A percentile compares a stretch with the other conserved stretches of the same genome.
Conservation (phyloP, 2,329 filamentous ascomycete species). For the Fonsecaea multimorphosa region DNA sequence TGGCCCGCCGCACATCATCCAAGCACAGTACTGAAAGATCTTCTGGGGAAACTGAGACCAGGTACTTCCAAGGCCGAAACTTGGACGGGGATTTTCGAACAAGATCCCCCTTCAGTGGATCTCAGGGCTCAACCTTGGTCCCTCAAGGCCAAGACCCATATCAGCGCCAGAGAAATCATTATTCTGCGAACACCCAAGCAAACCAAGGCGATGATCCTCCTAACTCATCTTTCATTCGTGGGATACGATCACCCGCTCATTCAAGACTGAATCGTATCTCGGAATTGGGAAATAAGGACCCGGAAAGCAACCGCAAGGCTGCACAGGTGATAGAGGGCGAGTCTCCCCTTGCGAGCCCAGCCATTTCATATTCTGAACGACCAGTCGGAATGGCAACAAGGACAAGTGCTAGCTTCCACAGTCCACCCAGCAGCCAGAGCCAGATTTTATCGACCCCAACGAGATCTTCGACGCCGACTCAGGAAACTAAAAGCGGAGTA, state of each 20-base stretch:
- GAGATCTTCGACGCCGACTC: neutral
- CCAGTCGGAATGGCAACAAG: neutral
- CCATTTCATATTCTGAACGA: neutral
- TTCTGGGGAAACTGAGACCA: neutral
- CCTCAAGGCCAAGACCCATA: neutral
- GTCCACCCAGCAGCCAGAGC: neutral
- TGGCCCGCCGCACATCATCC: neutral
- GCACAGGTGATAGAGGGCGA: neutral
- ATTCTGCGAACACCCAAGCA: neutral
- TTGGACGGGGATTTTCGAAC: neutral
- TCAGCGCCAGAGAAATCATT: neutral
- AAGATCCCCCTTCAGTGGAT: neutral
- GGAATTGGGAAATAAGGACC: neutral
- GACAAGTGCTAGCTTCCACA: neutral
- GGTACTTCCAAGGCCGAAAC: neutral
- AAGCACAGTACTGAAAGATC: neutral
- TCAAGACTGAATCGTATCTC: neutral
- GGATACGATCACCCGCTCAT: too few relatives aligned
- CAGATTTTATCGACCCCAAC: neutral
- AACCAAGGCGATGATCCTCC: too few relatives aligned
- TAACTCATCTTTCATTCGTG: too few relatives aligned
- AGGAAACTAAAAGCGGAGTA: neutral
- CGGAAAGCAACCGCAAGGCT: neutral
- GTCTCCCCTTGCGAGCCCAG: neutral
- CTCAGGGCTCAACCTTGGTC: slow-evolving; percentile 1